These are phyloP conservation scores for Penicillium sp. DNA, from an alignment of 2,329 filamentous ascomycete genomes.

Conservation along the genomic window DNA sequence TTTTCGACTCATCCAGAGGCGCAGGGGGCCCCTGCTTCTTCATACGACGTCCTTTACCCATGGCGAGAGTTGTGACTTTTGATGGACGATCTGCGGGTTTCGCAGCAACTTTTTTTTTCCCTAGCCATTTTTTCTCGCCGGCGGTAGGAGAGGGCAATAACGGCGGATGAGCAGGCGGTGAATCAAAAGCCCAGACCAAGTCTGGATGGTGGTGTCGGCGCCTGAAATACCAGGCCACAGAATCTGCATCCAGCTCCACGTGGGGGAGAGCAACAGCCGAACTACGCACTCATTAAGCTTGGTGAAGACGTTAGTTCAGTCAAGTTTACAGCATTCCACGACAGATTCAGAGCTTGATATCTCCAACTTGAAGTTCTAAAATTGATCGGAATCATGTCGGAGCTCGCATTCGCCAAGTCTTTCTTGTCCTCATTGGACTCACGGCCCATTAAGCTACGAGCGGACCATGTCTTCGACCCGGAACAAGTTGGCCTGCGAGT, in stretches of 20 bases:
- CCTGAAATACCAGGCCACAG: constrained; percentile 10
- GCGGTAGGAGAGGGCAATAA: constrained; percentile 26
- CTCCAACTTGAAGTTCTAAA: too few relatives aligned
- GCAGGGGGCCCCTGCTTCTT: constrained; percentile 89
- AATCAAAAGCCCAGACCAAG: background rate
- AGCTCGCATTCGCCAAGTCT: constrained; percentile 74
- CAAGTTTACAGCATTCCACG: background rate
- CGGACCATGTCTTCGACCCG: constrained; percentile 85
- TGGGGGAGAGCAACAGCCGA: background rate
- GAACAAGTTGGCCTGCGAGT: constrained; percentile 68
- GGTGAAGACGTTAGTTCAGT: too few relatives aligned
- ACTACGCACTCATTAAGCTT: background rate
- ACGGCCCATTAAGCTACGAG: constrained; percentile 71
- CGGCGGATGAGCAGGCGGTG: constrained; percentile 16
- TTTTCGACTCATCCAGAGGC: constrained; percentile 66
- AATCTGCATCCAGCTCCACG: background rate
- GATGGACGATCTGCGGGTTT: constrained; percentile 12
- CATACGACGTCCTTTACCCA: constrained; percentile 89
- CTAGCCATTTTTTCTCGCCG: constrained; percentile 21
- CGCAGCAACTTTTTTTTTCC: constrained; percentile 23
- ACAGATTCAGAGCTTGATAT: too few relatives aligned
- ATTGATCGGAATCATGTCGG: constrained; percentile 54
- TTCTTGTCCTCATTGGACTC: constrained; percentile 77
- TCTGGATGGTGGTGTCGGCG: background rate
- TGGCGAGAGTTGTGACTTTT: constrained; percentile 42